These are phyloP conservation scores for Lachancea fermentati DNA, from an alignment of 805 yeast genomes.

Conservation along the genomic window DNA sequence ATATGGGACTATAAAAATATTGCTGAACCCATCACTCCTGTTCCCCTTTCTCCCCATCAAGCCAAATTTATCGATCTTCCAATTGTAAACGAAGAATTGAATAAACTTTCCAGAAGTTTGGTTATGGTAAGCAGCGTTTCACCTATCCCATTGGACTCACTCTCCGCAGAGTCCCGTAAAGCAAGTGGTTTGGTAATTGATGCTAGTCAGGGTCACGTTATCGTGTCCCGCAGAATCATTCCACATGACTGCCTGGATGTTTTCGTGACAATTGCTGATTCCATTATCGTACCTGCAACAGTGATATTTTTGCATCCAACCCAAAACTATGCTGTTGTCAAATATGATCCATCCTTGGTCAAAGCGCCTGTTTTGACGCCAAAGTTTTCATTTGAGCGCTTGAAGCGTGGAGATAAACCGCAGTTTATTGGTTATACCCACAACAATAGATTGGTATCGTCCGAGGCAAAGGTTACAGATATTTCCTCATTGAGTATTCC, in stretches of 20 bases:
- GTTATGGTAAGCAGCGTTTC: slow-evolving; percentile 61
- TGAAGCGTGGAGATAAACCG: slow-evolving; percentile 70
- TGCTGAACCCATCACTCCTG: slow-evolving; percentile 53
- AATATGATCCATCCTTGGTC: slow-evolving; percentile 74
- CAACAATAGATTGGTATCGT: slow-evolving; percentile 60
- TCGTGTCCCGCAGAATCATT: slow-evolving; percentile 70
- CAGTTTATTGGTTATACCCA: slow-evolving; percentile 78
- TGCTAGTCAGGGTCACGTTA: slow-evolving; percentile 69
- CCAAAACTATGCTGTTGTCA: slow-evolving; percentile 75
- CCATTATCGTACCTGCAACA: slow-evolving; percentile 71
- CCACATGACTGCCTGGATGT: slow-evolving; percentile 78
- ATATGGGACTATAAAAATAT: slow-evolving; percentile 50
- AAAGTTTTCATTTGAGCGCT: slow-evolving; percentile 46
- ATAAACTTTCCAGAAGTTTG: slow-evolving; percentile 57
- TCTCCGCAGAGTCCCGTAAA: slow-evolving; percentile 51
- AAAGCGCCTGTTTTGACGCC: slow-evolving; percentile 70
- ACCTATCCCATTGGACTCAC: slow-evolving; percentile 74
- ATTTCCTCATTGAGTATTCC: slow-evolving; percentile 72
- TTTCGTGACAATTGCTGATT: slow-evolving; percentile 76
- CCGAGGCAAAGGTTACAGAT: slow-evolving; percentile 73
- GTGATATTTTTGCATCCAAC: slow-evolving; percentile 84
- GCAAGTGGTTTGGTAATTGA: slow-evolving; percentile 81
- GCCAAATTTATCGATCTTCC: slow-evolving; percentile 73
- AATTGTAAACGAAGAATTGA: slow-evolving; percentile 45
- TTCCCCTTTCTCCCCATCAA: slow-evolving; percentile 45